Evolutionary conservation across 129 eudicot species (phyloP).

Genomic region (Flaveria sonorensis): DNA sequence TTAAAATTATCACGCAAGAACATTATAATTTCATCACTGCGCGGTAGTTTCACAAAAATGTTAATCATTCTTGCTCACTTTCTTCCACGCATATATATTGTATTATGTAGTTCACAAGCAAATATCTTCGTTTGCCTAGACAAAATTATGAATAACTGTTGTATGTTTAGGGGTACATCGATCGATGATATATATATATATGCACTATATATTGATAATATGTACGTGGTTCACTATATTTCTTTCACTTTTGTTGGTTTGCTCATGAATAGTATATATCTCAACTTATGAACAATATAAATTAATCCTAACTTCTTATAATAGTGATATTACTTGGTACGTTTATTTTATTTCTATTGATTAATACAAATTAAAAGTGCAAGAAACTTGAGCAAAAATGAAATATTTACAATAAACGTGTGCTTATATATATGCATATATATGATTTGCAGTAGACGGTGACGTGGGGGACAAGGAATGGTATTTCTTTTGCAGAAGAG

Average conservation of each 20-base stretch:
- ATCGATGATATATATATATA: neutral
- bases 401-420: neutral
- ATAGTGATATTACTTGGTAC: too few species aligned
- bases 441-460: conserved; percentile 51
- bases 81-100: too few species aligned
- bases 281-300: neutral
- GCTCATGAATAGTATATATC: neutral
- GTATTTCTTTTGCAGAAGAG: conserved; percentile 94
- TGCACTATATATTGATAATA: neutral
- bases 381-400: neutral
- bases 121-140: too few species aligned
- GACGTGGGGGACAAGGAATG: conserved; percentile 73
- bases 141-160: too few species aligned
- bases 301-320: too few species aligned
- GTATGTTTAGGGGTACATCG: neutral
- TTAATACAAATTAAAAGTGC: neutral
- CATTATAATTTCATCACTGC: too few species aligned
- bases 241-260: neutral
- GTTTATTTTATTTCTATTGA: too few species aligned
- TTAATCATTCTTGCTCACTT: too few species aligned
- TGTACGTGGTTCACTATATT: neutral
- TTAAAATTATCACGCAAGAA: too few species aligned
- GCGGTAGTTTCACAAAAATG: too few species aligned
- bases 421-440: neutral
- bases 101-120: too few species aligned